Evolutionary conservation across 2,329 filamentous ascomycete genomes (phyloP).

Genomic region (Neodidymelliopsis sp.): DNA sequence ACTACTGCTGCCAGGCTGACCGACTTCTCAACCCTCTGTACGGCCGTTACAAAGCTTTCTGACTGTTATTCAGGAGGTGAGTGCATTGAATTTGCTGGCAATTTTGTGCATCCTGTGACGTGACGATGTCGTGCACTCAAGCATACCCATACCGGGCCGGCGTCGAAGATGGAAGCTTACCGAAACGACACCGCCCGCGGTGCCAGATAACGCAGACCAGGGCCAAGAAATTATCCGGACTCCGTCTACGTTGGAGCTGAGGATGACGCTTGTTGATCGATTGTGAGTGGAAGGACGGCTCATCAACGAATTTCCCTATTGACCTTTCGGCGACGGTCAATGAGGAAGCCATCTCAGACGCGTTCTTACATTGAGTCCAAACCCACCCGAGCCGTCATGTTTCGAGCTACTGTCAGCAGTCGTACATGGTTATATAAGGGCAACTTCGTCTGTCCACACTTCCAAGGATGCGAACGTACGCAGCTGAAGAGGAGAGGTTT

Average conservation of each 20-base stretch:
- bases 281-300: not conserved
- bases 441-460: too few relatives aligned
- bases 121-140: conserved; percentile 1
- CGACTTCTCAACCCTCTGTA: conserved; percentile 34
- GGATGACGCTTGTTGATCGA: conserved; percentile 2
- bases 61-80: conserved; percentile 9
- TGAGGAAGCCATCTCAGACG: too few relatives aligned
- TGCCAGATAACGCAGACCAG: not conserved
- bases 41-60: not conserved
- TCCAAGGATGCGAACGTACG: conserved; percentile 13
- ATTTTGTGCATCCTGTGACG: conserved; percentile 8
- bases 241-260: conserved; percentile 4
- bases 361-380: too few relatives aligned
- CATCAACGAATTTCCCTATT: not conserved
- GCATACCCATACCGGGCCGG: not conserved
- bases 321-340: not conserved
- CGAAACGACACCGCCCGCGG: not conserved
- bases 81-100: not conserved
- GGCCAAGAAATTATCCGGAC: not conserved
- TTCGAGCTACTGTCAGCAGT: too few relatives aligned
- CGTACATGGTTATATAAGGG: too few relatives aligned
- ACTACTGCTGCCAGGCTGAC: conserved; percentile 38
- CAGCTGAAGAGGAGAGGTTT: conserved; percentile 4
- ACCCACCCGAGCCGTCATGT: too few relatives aligned
- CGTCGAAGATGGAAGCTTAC: not conserved